phyloP scores from a whole-genome alignment of 1,139 yeast genomes.

The Candida freyschussii region DNA sequence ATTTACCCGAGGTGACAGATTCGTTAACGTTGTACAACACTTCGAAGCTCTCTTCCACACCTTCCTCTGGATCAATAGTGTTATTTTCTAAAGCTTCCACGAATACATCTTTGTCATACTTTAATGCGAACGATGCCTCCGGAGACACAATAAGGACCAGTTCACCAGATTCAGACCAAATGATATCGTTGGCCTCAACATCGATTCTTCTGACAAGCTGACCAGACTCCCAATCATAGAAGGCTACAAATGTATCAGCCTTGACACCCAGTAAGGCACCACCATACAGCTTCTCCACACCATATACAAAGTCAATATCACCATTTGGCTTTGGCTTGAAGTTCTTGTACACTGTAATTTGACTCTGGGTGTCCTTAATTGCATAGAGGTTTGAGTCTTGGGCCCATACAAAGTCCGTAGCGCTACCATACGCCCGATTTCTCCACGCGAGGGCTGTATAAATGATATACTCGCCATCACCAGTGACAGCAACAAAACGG shows the following conservation, averaged over 20 bases:
- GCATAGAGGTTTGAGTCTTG: slow-evolving; percentile 88
- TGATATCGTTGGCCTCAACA: slow-evolving; percentile 73
- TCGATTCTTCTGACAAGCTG: slow-evolving; percentile 76
- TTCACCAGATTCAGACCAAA: slow-evolving; percentile 95
- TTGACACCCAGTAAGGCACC: slow-evolving; percentile 85
- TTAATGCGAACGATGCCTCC: slow-evolving; percentile 76
- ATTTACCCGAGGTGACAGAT: slow-evolving; percentile 78
- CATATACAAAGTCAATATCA: slow-evolving; percentile 62
- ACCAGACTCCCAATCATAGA: slow-evolving; percentile 93
- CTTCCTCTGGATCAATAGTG: slow-evolving; percentile 71
- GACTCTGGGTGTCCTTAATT: slow-evolving; percentile 62
- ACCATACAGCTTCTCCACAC: slow-evolving; percentile 77
- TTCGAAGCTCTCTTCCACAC: slow-evolving; percentile 81
- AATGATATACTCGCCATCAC: slow-evolving; percentile 96
- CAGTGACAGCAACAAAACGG: slow-evolving; percentile 92
- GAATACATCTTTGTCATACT: slow-evolving; percentile 64
- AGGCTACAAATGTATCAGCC: slow-evolving; percentile 74
- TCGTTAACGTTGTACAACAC: slow-evolving; percentile 81
- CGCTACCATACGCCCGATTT: slow-evolving; percentile 88
- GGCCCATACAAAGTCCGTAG: slow-evolving; percentile 91
- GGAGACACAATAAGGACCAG: slow-evolving; percentile 72
- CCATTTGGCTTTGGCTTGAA: slow-evolving; percentile 71
- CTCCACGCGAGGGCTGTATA: slow-evolving; percentile 98
- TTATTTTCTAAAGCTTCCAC: slow-evolving; percentile 58
- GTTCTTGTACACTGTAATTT: slow-evolving; percentile 71